Percentiles rank a stretch among this genome's conserved stretches.
phyloP scores from a whole-genome alignment of 148 eudicot species.

The Cornus suecica region DNA sequence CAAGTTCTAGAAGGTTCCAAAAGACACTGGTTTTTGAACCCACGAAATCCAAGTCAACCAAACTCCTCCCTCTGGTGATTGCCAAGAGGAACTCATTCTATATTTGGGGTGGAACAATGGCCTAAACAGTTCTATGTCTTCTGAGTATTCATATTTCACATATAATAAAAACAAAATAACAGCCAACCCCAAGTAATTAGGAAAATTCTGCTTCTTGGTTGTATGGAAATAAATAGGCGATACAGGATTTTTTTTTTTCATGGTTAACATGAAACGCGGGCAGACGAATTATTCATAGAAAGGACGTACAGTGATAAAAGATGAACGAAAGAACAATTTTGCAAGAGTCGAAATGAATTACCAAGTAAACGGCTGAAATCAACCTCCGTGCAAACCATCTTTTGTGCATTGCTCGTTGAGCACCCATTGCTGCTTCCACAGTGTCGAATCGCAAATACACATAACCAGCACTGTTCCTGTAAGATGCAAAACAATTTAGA shows the following conservation, averaged over 20 bases:
- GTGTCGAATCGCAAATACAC: constrained; percentile 65
- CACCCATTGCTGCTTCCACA: constrained; percentile 59
- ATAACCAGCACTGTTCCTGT: constrained; percentile 76
- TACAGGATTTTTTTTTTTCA: neutral
- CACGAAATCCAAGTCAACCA: too few species aligned
- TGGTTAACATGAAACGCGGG: neutral
- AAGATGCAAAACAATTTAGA: neutral
- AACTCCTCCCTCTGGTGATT: too few species aligned
- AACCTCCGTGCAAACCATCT: constrained; percentile 80
- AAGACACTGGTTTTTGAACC: too few species aligned
- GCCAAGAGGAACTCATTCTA: too few species aligned
- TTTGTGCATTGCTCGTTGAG: constrained; percentile 70
- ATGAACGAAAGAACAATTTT: neutral
- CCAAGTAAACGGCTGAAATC: constrained; percentile 72
- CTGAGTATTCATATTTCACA: neutral
- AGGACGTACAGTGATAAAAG: neutral
- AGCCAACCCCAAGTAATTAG: too few species aligned
- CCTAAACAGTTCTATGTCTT: neutral
- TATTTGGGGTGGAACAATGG: too few species aligned
- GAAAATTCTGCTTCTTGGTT: too few species aligned
- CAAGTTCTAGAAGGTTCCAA: too few species aligned
- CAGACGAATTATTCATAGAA: neutral
- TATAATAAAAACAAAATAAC: too few species aligned
- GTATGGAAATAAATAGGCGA: too few species aligned
- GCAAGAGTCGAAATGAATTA: constrained; percentile 25